Conservation (phyloP, 1,284 basidiomycete genomes). For the Afroboletus lepidellus region DNA sequence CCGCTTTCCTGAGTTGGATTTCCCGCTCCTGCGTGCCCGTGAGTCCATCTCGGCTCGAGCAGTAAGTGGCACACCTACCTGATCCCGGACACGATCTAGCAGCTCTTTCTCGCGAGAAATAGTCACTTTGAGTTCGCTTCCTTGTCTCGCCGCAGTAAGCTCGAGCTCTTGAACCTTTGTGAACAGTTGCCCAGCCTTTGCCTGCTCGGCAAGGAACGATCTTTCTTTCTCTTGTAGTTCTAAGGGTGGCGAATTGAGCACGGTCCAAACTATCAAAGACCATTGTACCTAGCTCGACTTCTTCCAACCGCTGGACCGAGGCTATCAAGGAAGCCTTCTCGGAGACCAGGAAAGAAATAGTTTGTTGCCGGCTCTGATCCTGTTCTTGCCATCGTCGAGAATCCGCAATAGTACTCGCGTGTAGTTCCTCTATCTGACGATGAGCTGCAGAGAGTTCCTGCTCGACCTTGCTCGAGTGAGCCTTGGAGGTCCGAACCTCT, state of each 20-base stretch:
- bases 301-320: conserved; percentile 52
- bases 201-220: conserved; percentile 45
- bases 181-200: conserved; percentile 40
- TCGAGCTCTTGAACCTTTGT: conserved; percentile 44
- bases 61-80: conserved; percentile 40
- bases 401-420: conserved; percentile 10
- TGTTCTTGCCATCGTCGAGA: conserved; percentile 31
- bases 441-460: conserved; percentile 22
- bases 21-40: conserved; percentile 59
- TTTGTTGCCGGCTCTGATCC: conserved; percentile 57
- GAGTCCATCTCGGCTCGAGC: not conserved
- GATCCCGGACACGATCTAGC: conserved; percentile 58
- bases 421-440: conserved; percentile 21
- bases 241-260: conserved; percentile 27
- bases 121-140: conserved; percentile 40
- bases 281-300: conserved; percentile 48
- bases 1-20: conserved; percentile 56
- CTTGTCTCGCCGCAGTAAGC: conserved; percentile 37
- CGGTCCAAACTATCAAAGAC: not conserved
- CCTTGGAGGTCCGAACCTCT: conserved; percentile 6
- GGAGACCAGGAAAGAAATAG: conserved; percentile 64
- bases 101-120: conserved; percentile 52
- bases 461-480: conserved; percentile 19
- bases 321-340: conserved; percentile 62
- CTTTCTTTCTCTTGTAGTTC: conserved; percentile 48